phyloP scores from a whole-genome alignment of 176 grass and related monocot species.

The Ensete glaucum region DNA sequence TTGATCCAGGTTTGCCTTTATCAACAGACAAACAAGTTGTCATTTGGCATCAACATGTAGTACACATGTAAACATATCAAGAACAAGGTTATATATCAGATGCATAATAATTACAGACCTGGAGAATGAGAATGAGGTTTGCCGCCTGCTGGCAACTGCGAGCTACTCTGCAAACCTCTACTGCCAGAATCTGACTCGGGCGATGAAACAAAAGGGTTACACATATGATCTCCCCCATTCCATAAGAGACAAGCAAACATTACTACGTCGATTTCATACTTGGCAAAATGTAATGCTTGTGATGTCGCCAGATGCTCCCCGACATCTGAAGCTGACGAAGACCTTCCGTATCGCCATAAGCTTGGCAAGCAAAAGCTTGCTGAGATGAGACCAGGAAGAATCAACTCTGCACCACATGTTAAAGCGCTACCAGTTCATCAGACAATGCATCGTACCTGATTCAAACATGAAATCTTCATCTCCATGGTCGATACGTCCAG shows the following conservation, averaged over 20 bases:
- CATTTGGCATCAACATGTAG: slow-evolving; percentile 15
- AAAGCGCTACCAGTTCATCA: neutral
- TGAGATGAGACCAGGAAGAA: slow-evolving; percentile 28
- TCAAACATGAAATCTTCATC: slow-evolving; percentile 60
- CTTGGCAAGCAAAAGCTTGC: slow-evolving; percentile 71
- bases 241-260: neutral
- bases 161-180: slow-evolving; percentile 33
- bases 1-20: slow-evolving; percentile 35
- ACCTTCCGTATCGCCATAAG: slow-evolving; percentile 88
- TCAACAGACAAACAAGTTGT: neutral
- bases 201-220: slow-evolving; percentile 15
- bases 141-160: slow-evolving; percentile 42
- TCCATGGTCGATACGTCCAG: slow-evolving; percentile 56
- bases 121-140: slow-evolving; percentile 46
- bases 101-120: slow-evolving; percentile 36
- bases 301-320: slow-evolving; percentile 36
- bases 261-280: slow-evolving; percentile 27
- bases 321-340: slow-evolving; percentile 66
- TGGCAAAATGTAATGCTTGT: slow-evolving; percentile 88
- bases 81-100: neutral
- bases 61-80: slow-evolving; percentile 6
- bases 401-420: neutral
- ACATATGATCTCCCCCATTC: slow-evolving; percentile 16
- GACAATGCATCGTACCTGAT: slow-evolving; percentile 47
- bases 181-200: slow-evolving; percentile 34